Evolutionary conservation across 2,329 filamentous ascomycete species (phyloP).

Genomic region (Fusarium continuum): DNA sequence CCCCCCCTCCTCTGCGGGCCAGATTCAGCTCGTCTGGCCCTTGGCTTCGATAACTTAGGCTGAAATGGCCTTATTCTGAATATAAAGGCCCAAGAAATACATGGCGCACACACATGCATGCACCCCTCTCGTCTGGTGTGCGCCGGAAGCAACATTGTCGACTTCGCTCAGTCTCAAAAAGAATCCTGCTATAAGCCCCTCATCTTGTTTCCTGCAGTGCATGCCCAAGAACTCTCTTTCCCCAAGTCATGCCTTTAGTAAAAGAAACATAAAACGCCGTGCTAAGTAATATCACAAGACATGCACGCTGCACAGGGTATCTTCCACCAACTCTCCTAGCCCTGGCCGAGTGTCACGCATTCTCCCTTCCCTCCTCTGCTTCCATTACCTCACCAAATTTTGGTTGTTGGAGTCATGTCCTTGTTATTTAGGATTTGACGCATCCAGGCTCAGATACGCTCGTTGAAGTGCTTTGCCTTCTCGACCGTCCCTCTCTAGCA

Average conservation of each 20-base stretch:
- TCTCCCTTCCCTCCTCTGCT: constrained; percentile 8
- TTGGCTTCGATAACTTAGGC: neutral
- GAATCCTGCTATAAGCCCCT: constrained; percentile 2
- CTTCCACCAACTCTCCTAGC: constrained; percentile 35
- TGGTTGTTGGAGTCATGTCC: constrained; percentile 11
- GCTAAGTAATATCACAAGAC: constrained; percentile 48
- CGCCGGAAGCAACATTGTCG: neutral
- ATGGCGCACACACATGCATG: neutral
- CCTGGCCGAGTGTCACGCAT: constrained; percentile 26
- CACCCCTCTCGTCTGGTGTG: neutral
- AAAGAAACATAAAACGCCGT: constrained; percentile 47
- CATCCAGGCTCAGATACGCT: constrained; percentile 64
- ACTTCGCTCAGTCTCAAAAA: neutral
- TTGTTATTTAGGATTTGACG: constrained; percentile 54
- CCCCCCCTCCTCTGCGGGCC: too few relatives aligned
- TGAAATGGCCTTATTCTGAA: neutral
- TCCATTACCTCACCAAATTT: constrained; percentile 30
- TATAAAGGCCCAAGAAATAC: constrained; percentile 6
- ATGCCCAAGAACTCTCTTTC: constrained; percentile 33
- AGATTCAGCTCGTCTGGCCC: neutral
- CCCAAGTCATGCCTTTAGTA: constrained; percentile 33
- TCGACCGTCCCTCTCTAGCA: constrained; percentile 80
- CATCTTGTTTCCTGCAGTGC: constrained; percentile 10
- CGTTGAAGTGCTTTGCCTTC: constrained; percentile 70
- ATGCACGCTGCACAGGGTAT: constrained; percentile 47